A percentile compares a stretch with the other conserved stretches of the same genome.
Evolutionary conservation across 2,329 filamentous ascomycete species (phyloP).

Genomic region (Aspergillus cejpii): DNA sequence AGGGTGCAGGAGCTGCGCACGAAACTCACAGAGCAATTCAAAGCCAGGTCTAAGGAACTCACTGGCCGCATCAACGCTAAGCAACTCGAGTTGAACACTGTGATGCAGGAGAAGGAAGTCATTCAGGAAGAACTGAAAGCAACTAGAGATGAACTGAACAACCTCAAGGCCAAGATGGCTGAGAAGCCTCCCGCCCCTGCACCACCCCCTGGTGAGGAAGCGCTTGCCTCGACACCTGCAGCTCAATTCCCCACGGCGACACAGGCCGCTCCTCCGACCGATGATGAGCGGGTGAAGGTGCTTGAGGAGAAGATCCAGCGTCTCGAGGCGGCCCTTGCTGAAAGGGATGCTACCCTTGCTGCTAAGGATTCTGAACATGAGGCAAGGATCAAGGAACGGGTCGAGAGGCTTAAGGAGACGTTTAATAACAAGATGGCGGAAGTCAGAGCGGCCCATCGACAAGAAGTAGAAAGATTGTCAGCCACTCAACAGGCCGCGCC

Average conservation of each 20-base stretch:
- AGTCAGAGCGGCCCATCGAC: constrained; percentile 45
- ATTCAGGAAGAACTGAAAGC: constrained; percentile 62
- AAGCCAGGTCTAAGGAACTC: constrained; percentile 55
- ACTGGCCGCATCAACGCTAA: constrained; percentile 55
- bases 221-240: constrained; percentile 38
- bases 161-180: constrained; percentile 49
- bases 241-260: constrained; percentile 28
- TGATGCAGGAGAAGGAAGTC: constrained; percentile 57
- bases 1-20: constrained; percentile 46
- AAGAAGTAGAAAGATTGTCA: constrained; percentile 45
- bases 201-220: constrained; percentile 43
- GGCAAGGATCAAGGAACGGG: constrained; percentile 42
- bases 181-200: constrained; percentile 30
- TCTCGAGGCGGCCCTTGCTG: constrained; percentile 47
- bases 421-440: constrained; percentile 63
- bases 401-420: constrained; percentile 58
- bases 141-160: constrained; percentile 53
- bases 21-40: constrained; percentile 47
- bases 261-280: constrained; percentile 17
- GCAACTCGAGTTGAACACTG: constrained; percentile 43
- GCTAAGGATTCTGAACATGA: constrained; percentile 48
- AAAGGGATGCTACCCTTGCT: constrained; percentile 42
- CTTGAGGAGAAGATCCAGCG: constrained; percentile 55
- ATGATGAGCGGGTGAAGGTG: constrained; percentile 54
- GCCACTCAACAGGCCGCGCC: constrained; percentile 35